A percentile compares a stretch with the other conserved stretches of the same genome.
Conservation (phyloP, 1,284 basidiomycete genomes). For the Fomitiporia mediterranea region DNA sequence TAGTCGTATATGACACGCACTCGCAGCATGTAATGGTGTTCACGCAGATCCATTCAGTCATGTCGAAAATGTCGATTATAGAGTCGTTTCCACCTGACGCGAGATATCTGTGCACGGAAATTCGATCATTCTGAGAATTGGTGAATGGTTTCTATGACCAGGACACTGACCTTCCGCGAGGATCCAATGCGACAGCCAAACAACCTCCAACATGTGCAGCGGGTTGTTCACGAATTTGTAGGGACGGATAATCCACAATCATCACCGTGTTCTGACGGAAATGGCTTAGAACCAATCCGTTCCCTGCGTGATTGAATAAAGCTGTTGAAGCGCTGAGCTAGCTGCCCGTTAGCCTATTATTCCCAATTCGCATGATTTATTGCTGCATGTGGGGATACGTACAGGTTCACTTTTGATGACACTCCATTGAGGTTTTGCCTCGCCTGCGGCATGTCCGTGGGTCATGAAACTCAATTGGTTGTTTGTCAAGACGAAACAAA, state of each 20-base stretch:
- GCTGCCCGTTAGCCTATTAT: constrained; percentile 7
- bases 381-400: constrained; percentile 15
- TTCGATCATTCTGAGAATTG: not conserved
- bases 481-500: constrained; percentile 57
- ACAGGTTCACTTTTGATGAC: constrained; percentile 45
- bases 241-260: constrained; percentile 60
- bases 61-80: constrained; percentile 74
- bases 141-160: constrained; percentile 19
- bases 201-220: constrained; percentile 76
- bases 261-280: constrained; percentile 58
- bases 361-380: not conserved
- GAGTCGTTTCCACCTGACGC: constrained; percentile 75
- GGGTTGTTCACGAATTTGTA: constrained; percentile 50
- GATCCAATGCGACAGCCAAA: constrained; percentile 66
- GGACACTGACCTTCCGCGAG: constrained; percentile 58
- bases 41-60: constrained; percentile 71
- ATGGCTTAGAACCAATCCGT: constrained; percentile 60
- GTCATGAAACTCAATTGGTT: constrained; percentile 57
- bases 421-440: constrained; percentile 57
- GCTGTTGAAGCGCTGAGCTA: constrained; percentile 47
- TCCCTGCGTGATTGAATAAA: constrained; percentile 67
- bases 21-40: constrained; percentile 73
- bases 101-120: constrained; percentile 48
- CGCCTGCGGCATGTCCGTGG: constrained; percentile 47
- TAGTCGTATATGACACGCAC: constrained; percentile 39